Base-by-base conservation (phyloP, 495 filamentous ascomycete genomes). In the Penicillium coffeae region DNA sequence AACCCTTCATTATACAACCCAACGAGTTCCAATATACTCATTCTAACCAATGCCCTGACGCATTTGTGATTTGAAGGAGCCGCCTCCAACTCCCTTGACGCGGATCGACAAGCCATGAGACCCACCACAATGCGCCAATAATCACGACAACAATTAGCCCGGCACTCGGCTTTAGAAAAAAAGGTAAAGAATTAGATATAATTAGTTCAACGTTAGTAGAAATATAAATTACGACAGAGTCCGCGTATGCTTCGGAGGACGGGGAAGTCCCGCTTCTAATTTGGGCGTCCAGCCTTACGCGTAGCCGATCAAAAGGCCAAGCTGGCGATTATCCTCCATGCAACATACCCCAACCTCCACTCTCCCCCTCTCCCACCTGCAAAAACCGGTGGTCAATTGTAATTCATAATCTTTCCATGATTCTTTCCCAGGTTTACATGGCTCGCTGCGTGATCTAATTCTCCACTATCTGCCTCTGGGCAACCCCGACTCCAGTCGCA, bases 281-380 rank as follows among this genome's bases (percentile, higher is more conserved):
- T 58, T 20, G 42, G 47, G 48, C 27, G 38, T 30, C 19, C 16
- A 35, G 21, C 55, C 52, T 60, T 58, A 57, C 60, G 60, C 47
- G 57, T 58, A 58, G 51, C 53, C 46, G 57, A 55, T 52, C 58
- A 66, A 44, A 68, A 70, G 68, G 68, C 56, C 68, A 71, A 66
- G 68, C 66, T 71, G 68, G 68, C 68, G 68, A 68, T 56, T 60
- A 49, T 46, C 21, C 2, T 21, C 8, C 38, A 18, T 21, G 12
- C 12, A 25, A 42, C 51, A 47, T 51, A 41, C 42, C 47, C 12
- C 47, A 46, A 53, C 54, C 43, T 59, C 44, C 40, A 33, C 33
- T 43, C 43, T 20, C 37, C 47, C 42, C 21, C 44, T 52, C 19
- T 22, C 21, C 32, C 21, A 18, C 30, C 30, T 38, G 8, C 44